phyloP scores from a whole-genome alignment of 441 rosid genomes.

The Biscutella laevigata region DNA sequence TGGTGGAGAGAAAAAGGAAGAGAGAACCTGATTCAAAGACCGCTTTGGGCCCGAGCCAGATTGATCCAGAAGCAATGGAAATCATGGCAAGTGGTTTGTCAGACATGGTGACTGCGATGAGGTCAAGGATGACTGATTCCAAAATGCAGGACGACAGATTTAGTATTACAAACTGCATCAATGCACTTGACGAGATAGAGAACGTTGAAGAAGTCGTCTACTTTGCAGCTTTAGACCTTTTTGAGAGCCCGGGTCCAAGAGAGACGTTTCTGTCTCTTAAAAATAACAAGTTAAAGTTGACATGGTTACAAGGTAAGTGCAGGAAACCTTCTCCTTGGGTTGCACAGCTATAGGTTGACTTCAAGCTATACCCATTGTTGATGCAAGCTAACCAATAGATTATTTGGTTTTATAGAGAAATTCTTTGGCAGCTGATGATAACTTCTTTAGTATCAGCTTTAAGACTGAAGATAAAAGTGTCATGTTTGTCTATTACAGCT shows the following conservation, averaged over 20 bases:
- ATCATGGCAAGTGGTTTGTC: slow-evolving; percentile 55
- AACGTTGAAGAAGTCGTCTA: slow-evolving; percentile 42
- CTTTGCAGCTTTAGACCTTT: slow-evolving; percentile 58
- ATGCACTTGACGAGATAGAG: slow-evolving; percentile 51
- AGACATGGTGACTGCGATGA: slow-evolving; percentile 48
- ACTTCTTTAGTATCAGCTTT: not conserved
- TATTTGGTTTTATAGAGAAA: not conserved
- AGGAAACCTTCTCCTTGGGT: slow-evolving; percentile 17
- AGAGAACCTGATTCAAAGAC: slow-evolving; percentile 29
- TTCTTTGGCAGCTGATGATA: slow-evolving; percentile 2
- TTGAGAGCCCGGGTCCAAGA: slow-evolving; percentile 45
- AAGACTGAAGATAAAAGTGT: not conserved
- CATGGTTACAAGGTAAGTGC: slow-evolving; percentile 59
- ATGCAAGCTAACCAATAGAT: slow-evolving; percentile 1
- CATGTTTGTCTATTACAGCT: not conserved
- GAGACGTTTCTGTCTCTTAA: slow-evolving; percentile 55
- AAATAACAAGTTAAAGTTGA: slow-evolving; percentile 28
- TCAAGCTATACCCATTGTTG: not conserved
- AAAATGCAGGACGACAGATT: slow-evolving; percentile 31
- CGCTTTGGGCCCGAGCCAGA: slow-evolving; percentile 22
- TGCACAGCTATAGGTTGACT: slow-evolving; percentile 12
- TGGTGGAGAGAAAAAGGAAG: slow-evolving; percentile 36
- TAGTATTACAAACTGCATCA: slow-evolving; percentile 53
- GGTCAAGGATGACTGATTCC: slow-evolving; percentile 25
- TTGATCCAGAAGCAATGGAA: slow-evolving; percentile 33